Base-by-base conservation (phyloP, 1,284 basidiomycete genomes). In the Singerocomus rubriflavus region DNA sequence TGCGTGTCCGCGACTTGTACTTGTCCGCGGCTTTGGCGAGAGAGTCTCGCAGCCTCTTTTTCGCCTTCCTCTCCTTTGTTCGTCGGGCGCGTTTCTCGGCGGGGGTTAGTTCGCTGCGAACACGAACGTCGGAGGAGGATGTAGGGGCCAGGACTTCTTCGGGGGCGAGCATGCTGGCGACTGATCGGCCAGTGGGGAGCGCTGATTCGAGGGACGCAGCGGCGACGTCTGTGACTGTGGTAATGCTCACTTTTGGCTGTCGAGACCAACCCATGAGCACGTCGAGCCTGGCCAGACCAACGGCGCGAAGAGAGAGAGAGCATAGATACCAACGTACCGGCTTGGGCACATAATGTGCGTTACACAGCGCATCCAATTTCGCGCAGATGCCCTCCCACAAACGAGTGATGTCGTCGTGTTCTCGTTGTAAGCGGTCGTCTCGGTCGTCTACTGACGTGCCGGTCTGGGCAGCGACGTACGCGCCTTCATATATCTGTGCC, bases 401-500 rank as follows among this genome's bases (percentile, higher is more conserved):
- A 43, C 76, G 73, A 52, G 88, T 85, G 46, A 99, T 85, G 66
- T 91, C 92, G 14, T 87, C 81, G 66, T 98, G 96, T 69, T 97
- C 92, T 65, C 91, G 88, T 61, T 79, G 77, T 27, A 99, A 76
- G 69, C 93, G 95, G 25, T 86, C 91, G 60, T 99, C 95, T 1
- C 92, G 79, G 59, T 93, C 90, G 57, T 94, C 88, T 4, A 73
- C 72, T 10, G 72, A 66, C 1, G 74, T 68, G 16, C 77, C 82
- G n/a, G 71, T 71, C 58, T 79, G 78, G 17, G 81, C 79, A 2
- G 84, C 82, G 44, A 85, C 77, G 70, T 90, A 99, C 57, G 97
- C 94, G 56, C 91, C 88, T 68, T 98, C 97, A 71, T 99, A 99
- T 52, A 98, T 91, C 71, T 99, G 91, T 7, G 94, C 94, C 32